Conservation (phyloP, 495 filamentous ascomycete species). For the Daldinia concentrica region DNA sequence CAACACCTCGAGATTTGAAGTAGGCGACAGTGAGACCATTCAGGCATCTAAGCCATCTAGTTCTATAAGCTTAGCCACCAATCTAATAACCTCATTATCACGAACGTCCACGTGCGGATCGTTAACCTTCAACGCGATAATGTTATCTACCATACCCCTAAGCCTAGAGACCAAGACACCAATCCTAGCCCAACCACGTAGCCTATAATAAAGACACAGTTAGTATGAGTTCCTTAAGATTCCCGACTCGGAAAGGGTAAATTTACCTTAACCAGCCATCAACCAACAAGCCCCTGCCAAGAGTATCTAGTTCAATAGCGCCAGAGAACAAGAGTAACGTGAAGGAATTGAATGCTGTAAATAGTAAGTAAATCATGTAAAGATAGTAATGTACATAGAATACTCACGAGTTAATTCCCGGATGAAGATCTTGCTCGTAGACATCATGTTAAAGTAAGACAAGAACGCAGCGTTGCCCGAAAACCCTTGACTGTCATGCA, state of each 20-base stretch:
- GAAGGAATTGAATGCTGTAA: conserved; percentile 86
- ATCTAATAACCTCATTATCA: conserved; percentile 73
- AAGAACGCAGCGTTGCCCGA: conserved; percentile 74
- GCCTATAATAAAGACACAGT: conserved; percentile 24
- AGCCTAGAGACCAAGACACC: conserved; percentile 87
- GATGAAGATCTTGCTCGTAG: conserved; percentile 87
- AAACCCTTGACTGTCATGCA: conserved; percentile 84
- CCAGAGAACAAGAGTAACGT: conserved; percentile 91
- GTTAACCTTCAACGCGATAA: conserved; percentile 80
- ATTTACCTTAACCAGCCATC: conserved; percentile 84
- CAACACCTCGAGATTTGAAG: not conserved
- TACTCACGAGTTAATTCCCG: conserved; percentile 85
- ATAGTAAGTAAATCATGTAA: conserved; percentile 2
- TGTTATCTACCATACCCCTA: conserved; percentile 83
- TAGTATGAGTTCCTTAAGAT: not conserved
- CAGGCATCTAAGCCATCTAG: conserved; percentile 82
- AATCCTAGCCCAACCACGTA: conserved; percentile 94
- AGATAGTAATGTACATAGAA: conserved; percentile 6
- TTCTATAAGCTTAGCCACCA: conserved; percentile 82
- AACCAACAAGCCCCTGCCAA: conserved; percentile 86
- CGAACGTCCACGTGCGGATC: conserved; percentile 69
- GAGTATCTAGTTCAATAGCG: conserved; percentile 82
- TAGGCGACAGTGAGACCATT: not conserved
- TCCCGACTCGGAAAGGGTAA: not conserved
- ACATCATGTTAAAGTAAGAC: conserved; percentile 89